Conservation (phyloP, 148 eudicot genomes). For the Pouteria glomerata region DNA sequence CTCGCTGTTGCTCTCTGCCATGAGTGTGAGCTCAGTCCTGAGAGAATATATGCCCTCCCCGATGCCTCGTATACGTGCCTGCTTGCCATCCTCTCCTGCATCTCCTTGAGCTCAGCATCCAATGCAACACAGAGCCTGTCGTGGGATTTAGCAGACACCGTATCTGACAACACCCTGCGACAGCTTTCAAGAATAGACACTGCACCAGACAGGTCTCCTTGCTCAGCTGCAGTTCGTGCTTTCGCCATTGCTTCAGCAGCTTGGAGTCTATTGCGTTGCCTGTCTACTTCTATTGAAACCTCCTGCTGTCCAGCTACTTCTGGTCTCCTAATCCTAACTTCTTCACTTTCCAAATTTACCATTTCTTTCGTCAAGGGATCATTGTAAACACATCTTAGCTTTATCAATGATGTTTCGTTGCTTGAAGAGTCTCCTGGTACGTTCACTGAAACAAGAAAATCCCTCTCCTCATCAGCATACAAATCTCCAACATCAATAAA, state of each 20-base stretch:
- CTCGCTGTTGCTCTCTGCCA: conserved; percentile 90
- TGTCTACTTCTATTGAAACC: conserved; percentile 70
- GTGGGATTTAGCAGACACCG: conserved; percentile 45
- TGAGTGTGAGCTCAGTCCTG: conserved; percentile 94
- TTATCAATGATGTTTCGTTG: conserved; percentile 43
- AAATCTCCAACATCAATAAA: conserved; percentile 59
- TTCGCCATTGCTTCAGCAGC: conserved; percentile 76
- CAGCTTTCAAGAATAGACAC: conserved; percentile 44
- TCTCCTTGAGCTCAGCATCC: conserved; percentile 68
- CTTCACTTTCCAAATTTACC: conserved; percentile 31
- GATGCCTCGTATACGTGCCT: conserved; percentile 73
- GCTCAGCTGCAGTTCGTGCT: conserved; percentile 60
- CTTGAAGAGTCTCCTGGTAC: conserved; percentile 36
- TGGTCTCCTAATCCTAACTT: conserved; percentile 48
- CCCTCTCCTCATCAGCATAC: conserved; percentile 85
- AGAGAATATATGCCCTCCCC: conserved; percentile 77
- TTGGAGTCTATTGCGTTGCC: conserved; percentile 61
- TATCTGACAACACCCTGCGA: conserved; percentile 36
- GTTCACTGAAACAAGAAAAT: conserved; percentile 60
- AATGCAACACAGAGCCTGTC: conserved; percentile 52
- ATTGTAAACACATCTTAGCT: conserved; percentile 44
- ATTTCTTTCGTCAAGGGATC: conserved; percentile 52
- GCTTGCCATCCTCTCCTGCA: conserved; percentile 82
- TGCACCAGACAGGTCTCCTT: conserved; percentile 53
- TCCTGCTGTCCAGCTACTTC: conserved; percentile 28